These are phyloP conservation scores for Globisporangium megalacanthum DNA, from an alignment of 352 stramenopile species.

Conservation along the genomic window DNA sequence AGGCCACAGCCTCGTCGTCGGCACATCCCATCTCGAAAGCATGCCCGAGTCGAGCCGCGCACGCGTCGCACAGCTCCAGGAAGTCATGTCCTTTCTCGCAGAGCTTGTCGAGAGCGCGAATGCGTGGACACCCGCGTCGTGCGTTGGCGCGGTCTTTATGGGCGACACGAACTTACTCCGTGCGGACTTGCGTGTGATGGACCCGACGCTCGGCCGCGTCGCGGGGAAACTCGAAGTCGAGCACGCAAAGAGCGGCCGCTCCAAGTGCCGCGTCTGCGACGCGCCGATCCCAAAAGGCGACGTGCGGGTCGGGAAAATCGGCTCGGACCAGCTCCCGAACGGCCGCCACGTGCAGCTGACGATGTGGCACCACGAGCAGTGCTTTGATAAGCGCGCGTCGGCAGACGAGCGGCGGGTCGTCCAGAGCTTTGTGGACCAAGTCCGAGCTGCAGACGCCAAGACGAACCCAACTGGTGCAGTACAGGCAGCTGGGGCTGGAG, in stretches of 20 bases:
- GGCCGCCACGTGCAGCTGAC: slow-evolving; percentile 42
- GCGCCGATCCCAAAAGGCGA: slow-evolving; percentile 37
- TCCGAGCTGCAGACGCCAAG: slow-evolving; percentile 7
- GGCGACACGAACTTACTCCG: slow-evolving; percentile 68
- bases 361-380: slow-evolving; percentile 55
- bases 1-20: slow-evolving; percentile 43
- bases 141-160: slow-evolving; percentile 63
- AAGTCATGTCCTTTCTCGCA: slow-evolving; percentile 42
- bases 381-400: slow-evolving; percentile 32
- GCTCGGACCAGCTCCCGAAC: slow-evolving; percentile 36
- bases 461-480: not conserved
- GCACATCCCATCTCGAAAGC: slow-evolving; percentile 69
- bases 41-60: slow-evolving; percentile 42
- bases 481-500: no score
- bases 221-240: slow-evolving; percentile 45
- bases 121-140: slow-evolving; percentile 10
- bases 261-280: slow-evolving; percentile 50
- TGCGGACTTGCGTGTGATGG: slow-evolving; percentile 54
- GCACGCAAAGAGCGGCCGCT: slow-evolving; percentile 35
- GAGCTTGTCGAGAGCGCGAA: slow-evolving; percentile 30
- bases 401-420: slow-evolving; percentile 41
- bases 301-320: slow-evolving; percentile 47
- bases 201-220: slow-evolving; percentile 22
- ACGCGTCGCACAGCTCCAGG: slow-evolving; percentile 47
- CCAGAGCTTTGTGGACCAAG: slow-evolving; percentile 3